Evolutionary conservation across 2,329 filamentous ascomycete genomes (phyloP).

Genomic region (Stromatinia cepivora): DNA sequence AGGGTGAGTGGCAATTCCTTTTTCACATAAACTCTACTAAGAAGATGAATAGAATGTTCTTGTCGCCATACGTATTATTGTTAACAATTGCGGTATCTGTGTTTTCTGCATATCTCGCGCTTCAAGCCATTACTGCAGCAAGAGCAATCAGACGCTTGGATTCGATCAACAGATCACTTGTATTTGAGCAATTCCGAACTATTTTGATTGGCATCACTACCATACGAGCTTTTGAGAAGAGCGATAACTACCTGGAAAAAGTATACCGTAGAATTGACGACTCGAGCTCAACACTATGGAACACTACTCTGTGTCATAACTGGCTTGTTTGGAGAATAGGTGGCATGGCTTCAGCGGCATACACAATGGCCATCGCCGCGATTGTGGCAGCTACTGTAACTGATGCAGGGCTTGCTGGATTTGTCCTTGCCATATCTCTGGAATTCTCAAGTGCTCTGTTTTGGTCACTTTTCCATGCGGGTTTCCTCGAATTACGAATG

Average conservation of each 20-base stretch:
- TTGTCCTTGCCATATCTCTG: conserved; percentile 70
- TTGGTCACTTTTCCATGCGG: conserved; percentile 64
- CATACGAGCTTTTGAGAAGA: conserved; percentile 73
- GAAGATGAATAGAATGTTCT: conserved; percentile 36
- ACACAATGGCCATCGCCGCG: conserved; percentile 63
- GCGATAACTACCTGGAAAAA: conserved; percentile 60
- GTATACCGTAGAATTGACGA: conserved; percentile 71
- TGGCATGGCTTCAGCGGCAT: conserved; percentile 61
- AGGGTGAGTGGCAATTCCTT: conserved; percentile 37
- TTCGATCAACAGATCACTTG: conserved; percentile 71
- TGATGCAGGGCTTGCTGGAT: conserved; percentile 69
- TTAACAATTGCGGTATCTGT: conserved; percentile 7
- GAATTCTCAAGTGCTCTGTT: conserved; percentile 65
- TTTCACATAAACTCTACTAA: neutral
- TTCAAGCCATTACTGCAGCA: conserved; percentile 55
- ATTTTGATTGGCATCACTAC: conserved; percentile 70
- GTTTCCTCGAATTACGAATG: conserved; percentile 72
- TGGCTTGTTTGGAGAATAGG: conserved; percentile 24
- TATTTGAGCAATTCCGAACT: conserved; percentile 70
- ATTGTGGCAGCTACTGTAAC: conserved; percentile 63
- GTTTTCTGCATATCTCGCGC: conserved; percentile 12
- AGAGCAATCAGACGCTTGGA: conserved; percentile 74
- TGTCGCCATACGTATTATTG: conserved; percentile 64
- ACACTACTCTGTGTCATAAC: conserved; percentile 47
- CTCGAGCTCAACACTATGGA: conserved; percentile 63